phyloP scores from a whole-genome alignment of 768 basidiomycete genomes.

The Russula griseocarnosa region DNA sequence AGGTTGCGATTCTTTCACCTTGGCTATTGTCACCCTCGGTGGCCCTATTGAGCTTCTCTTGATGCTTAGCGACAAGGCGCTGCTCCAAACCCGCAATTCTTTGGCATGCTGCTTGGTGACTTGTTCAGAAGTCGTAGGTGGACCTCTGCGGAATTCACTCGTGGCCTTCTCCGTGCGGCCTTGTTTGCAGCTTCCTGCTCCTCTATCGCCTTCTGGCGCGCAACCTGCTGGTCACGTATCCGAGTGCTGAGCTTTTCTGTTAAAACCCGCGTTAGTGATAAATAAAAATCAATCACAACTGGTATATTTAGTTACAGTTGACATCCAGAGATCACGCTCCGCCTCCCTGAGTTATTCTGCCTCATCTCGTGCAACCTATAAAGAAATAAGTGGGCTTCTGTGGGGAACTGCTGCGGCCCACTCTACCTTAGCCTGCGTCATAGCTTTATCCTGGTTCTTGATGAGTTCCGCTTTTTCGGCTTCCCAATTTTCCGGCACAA shows the following conservation, averaged over 20 bases:
- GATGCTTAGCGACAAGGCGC: conserved; percentile 50
- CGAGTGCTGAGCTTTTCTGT: conserved; percentile 46
- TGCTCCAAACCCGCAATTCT: conserved; percentile 55
- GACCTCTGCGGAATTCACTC: conserved; percentile 38
- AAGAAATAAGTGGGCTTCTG: neutral
- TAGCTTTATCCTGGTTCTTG: conserved; percentile 57
- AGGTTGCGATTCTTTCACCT: conserved; percentile 29
- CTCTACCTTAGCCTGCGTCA: conserved; percentile 54
- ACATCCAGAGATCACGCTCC: conserved; percentile 28
- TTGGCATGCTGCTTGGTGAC: conserved; percentile 51
- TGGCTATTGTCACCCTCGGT: conserved; percentile 40
- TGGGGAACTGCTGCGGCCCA: neutral
- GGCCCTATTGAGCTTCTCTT: conserved; percentile 50
- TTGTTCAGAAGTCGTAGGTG: conserved; percentile 38
- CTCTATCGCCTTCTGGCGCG: conserved; percentile 49
- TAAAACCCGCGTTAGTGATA: neutral
- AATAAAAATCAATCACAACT: neutral
- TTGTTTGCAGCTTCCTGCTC: conserved; percentile 50
- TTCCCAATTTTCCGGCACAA: conserved; percentile 46
- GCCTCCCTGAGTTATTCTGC: conserved; percentile 30
- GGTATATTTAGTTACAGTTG: conserved; percentile 25
- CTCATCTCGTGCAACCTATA: conserved; percentile 30
- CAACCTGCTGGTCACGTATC: conserved; percentile 51
- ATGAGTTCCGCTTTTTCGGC: conserved; percentile 55
- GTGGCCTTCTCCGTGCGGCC: conserved; percentile 55